Base-by-base conservation (phyloP, 2,329 filamentous ascomycete species). In the Fusarium verrucosum region DNA sequence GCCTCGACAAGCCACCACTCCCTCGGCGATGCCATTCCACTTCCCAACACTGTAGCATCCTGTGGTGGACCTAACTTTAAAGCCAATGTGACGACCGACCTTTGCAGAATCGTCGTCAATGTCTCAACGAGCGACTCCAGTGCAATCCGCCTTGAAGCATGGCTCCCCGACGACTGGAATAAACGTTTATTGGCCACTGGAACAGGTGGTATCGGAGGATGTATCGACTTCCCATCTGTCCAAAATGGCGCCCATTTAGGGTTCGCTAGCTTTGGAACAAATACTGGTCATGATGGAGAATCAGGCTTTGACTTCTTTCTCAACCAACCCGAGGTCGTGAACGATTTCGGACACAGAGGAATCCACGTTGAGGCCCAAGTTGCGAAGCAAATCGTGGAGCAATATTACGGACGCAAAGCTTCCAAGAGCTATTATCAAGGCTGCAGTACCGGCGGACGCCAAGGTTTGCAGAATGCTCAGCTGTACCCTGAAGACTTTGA, bases 271-370 rank as follows among this genome's bases (percentile, higher is more conserved):
- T 58, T 58, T 0, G 55, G 55, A 2, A 58, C 55, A 0, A 58
- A 58, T 11, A 32, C 52, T 0, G 52, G 55, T 2, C 55, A 58
- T 1, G 55, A 58, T 4, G 52, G 55, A 2, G 30, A 43, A 5
- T n/a, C 40, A 11, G 55, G 55, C 0, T 58, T 58, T 4, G 52
- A 58, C 4, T 58, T 58, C 25, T 58, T 58, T 3, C 20, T 58
- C 0, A 58, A 58, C 10, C 36, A 58, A 1, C 55, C 55, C 2
- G 52, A 42, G 8, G 26, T 36, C 0, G 43, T 58, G 10, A 58
- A 58, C n/a, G 52, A 58, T 7, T 58, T 58, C 1, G 55, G 52
- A 1, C 52, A 58, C 22, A n/a, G 55, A n/a, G 52, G 52, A 1
- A 50, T 58, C 2, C 42, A 58, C 4, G 10, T 58, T 3, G 55